phyloP scores from a whole-genome alignment of 1,284 basidiomycete species.

The Clitocybe nebularis region DNA sequence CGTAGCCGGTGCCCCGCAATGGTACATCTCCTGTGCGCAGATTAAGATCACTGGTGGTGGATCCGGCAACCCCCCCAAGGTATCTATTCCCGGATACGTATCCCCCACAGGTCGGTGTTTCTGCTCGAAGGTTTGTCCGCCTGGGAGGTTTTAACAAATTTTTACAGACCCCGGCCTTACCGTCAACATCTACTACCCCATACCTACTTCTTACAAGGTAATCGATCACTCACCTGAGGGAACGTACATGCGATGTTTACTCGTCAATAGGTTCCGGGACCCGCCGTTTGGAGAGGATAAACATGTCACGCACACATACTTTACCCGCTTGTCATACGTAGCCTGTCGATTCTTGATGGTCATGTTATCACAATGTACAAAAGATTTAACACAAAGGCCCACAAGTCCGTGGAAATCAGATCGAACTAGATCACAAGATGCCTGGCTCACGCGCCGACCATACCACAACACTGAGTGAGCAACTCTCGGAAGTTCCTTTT shows the following conservation, averaged over 20 bases:
- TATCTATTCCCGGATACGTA: conserved; percentile 38
- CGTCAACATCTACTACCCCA: conserved; percentile 40
- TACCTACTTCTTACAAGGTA: conserved; percentile 36
- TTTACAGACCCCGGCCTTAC: conserved; percentile 32
- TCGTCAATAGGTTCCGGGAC: conserved; percentile 25
- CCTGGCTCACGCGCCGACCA: too few relatives aligned
- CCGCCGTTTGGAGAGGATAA: conserved; percentile 25
- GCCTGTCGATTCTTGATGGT: too few relatives aligned
- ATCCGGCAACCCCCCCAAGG: conserved; percentile 33
- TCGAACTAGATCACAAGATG: too few relatives aligned
- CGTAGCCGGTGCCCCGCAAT: conserved; percentile 34
- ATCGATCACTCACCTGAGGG: conserved; percentile 6
- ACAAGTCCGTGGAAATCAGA: too few relatives aligned
- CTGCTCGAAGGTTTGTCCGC: neutral
- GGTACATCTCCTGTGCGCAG: conserved; percentile 38
- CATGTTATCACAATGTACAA: too few relatives aligned
- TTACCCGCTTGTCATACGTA: neutral
- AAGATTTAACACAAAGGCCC: too few relatives aligned
- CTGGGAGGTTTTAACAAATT: neutral
- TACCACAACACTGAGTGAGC: too few relatives aligned
- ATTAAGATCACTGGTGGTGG: conserved; percentile 36
- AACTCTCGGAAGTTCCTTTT: too few relatives aligned
- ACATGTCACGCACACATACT: neutral
- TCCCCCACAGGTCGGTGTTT: conserved; percentile 24
- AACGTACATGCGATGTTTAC: neutral